These are phyloP conservation scores for Clavulina sp. DNA, from an alignment of 768 basidiomycete species.

Conservation along the genomic window DNA sequence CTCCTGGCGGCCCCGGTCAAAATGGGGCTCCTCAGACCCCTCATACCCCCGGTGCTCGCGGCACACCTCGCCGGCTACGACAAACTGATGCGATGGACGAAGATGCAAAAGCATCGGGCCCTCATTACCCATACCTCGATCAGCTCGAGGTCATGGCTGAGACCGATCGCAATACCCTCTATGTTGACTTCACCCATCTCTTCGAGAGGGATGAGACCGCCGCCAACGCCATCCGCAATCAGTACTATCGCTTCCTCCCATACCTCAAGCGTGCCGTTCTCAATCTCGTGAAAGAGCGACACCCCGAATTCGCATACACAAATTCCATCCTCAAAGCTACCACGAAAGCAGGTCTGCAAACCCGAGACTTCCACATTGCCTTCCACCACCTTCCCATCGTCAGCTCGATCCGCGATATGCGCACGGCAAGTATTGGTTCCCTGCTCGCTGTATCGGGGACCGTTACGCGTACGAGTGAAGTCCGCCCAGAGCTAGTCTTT, in stretches of 20 bases:
- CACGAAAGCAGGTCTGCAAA: conserved; percentile 73
- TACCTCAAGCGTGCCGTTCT: conserved; percentile 84
- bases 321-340: conserved; percentile 78
- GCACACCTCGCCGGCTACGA: no score
- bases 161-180: conserved; percentile 86
- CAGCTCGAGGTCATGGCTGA: conserved; percentile 93
- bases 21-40: no score
- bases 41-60: no score
- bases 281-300: conserved; percentile 74
- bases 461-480: conserved; percentile 93
- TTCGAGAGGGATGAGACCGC: conserved; percentile 83
- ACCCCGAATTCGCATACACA: conserved; percentile 88
- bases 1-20: no score
- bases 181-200: conserved; percentile 87
- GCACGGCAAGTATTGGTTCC: conserved; percentile 86
- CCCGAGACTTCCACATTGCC: conserved; percentile 86
- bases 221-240: conserved; percentile 80
- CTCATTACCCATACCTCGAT: conserved; percentile 69
- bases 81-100: no score
- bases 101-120: no score
- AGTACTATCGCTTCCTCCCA: conserved; percentile 93
- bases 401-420: conserved; percentile 82
- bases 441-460: conserved; percentile 93
- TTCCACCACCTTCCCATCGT: conserved; percentile 91
- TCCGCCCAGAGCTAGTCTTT: conserved; percentile 82